phyloP scores from a whole-genome alignment of 2,329 filamentous ascomycete genomes.

The Chrysoporthe deuterocubensis region DNA sequence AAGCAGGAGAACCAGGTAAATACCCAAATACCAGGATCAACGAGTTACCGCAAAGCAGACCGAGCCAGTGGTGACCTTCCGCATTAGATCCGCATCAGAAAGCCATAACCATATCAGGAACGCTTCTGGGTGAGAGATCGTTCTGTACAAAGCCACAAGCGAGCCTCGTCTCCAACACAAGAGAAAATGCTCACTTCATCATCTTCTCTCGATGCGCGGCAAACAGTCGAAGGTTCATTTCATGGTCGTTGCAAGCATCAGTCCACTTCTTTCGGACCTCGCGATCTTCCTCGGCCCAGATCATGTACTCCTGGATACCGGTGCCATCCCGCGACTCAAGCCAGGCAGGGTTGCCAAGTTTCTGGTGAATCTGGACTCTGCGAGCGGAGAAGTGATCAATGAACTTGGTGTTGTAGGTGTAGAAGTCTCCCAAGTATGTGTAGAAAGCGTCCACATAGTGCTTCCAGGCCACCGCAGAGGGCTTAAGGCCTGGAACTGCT shows the following conservation, averaged over 20 bases:
- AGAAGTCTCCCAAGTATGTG: conserved; percentile 57
- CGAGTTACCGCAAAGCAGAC: not conserved
- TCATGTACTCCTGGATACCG: conserved; percentile 62
- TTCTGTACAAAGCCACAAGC: not conserved
- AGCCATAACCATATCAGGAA: not conserved
- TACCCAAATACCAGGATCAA: not conserved
- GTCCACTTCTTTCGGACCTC: conserved; percentile 65
- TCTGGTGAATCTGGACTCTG: conserved; percentile 46
- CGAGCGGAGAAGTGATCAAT: conserved; percentile 60
- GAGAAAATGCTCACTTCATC: conserved; percentile 42
- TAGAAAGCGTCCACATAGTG: conserved; percentile 59
- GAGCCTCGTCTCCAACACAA: not conserved
- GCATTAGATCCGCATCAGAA: not conserved
- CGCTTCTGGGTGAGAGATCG: not conserved
- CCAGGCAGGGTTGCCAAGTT: conserved; percentile 48
- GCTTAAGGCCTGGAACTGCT: conserved; percentile 47
- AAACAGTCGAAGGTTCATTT: conserved; percentile 62
- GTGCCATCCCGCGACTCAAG: conserved; percentile 46
- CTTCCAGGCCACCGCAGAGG: conserved; percentile 48
- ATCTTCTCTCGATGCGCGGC: conserved; percentile 49
- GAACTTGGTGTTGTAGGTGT: conserved; percentile 55
- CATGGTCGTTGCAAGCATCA: conserved; percentile 63
- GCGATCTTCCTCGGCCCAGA: conserved; percentile 67
- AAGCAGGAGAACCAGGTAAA: not conserved
- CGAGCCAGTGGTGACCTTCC: not conserved